Base-by-base conservation (phyloP, 495 filamentous ascomycete genomes). In the Aspergillus saccharolyticus region DNA sequence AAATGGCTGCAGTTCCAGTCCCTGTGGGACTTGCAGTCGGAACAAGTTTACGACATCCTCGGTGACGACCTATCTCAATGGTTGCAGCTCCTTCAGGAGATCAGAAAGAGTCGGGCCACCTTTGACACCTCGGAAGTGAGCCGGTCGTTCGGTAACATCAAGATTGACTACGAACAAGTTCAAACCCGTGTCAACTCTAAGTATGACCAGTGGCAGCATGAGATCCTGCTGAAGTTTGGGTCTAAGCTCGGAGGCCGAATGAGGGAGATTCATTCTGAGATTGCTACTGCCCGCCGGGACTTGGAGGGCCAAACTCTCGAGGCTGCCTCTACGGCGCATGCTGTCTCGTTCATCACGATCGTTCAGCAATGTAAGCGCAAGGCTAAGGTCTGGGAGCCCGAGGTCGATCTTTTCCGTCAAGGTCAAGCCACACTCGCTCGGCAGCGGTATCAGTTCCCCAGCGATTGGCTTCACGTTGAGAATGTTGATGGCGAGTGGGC, bases 1-100 rank as follows among this genome's bases (percentile, higher is more conserved):
- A 91, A 96, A 73, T 99, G 94, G 94, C 77, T 97, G 39, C 94
- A 96, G 66, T 99, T 97, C 73, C 94, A 99, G 73, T 96, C 93
- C 3, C 81, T 99, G 19, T 99, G 94, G 94, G 94, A 99, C 74
- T 76, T 99, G 55, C 91, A 95, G 66, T 88, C 91, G 4, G 95
- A 97, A 62, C 89, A 96, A 58, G 90, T 99, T 0, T 96, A 96
- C 62, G 89, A 93, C 54, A 79, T 88, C 20, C 77, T 99, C 1
- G 89, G 91, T n/a, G 91, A 97, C 49, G 85, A 97, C 63, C 78
- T 99, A 8, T 86, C 89, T 4, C 83, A 88, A 55, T 99, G 94
- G 94, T 81, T 97, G 15, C 91, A 97, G 68, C 73, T 96, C 8
- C 85, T 99, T 19, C 90, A 95, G 66, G 94, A 97, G 65, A 96